phyloP scores from a whole-genome alignment of 2,329 filamentous ascomycete genomes.

The Fusarium sp. region DNA sequence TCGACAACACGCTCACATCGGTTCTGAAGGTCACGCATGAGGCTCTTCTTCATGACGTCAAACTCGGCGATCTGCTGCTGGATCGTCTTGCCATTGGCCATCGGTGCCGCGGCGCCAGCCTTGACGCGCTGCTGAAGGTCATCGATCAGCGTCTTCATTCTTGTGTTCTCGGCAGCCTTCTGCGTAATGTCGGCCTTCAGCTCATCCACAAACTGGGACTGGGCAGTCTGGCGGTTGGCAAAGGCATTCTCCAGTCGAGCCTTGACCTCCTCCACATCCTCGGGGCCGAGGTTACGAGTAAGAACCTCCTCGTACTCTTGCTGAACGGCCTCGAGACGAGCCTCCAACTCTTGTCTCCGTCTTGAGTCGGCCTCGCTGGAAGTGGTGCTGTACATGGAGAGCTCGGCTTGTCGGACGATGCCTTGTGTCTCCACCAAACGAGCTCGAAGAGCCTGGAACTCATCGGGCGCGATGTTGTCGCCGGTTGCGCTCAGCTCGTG shows the following conservation, averaged over 20 bases:
- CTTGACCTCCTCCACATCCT: constrained; percentile 87
- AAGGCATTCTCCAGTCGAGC: constrained; percentile 81
- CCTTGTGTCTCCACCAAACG: constrained; percentile 90
- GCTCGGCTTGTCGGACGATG: constrained; percentile 90
- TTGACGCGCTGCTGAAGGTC: constrained; percentile 81
- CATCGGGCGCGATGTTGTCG: constrained; percentile 83
- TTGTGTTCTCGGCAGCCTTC: constrained; percentile 83
- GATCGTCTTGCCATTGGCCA: constrained; percentile 86
- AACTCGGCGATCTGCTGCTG: constrained; percentile 99
- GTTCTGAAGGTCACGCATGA: constrained; percentile 99
- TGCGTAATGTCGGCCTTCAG: constrained; percentile 79
- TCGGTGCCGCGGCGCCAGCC: constrained; percentile 66
- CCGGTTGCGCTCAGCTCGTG: constrained; percentile 81
- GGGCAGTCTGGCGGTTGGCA: constrained; percentile 77
- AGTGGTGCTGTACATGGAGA: constrained; percentile 79
- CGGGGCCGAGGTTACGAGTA: constrained; percentile 79
- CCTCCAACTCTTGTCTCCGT: constrained; percentile 80
- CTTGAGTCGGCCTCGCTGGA: constrained; percentile 73
- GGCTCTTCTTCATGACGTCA: constrained; percentile 99
- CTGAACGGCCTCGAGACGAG: constrained; percentile 78
- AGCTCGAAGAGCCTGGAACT: constrained; percentile 79
- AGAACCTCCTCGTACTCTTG: constrained; percentile 87
- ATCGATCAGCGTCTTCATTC: constrained; percentile 83
- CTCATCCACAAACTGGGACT: constrained; percentile 78
- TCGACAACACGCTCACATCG: constrained; percentile 98